These are phyloP conservation scores for Talaromyces stipitatus DNA, from an alignment of 495 filamentous ascomycete genomes.

Conservation along the genomic window DNA sequence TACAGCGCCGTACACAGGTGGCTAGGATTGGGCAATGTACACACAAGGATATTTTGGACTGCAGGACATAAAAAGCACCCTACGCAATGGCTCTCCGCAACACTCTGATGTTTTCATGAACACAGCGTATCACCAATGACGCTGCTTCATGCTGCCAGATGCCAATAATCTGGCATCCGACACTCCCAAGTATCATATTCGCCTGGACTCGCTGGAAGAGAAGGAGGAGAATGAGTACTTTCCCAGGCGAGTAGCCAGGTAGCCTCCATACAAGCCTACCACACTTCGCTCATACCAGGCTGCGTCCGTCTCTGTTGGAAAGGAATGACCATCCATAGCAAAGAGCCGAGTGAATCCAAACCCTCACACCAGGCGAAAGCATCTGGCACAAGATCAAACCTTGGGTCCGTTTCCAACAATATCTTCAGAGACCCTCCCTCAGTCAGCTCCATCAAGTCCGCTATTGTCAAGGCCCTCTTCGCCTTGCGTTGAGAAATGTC, in stretches of 20 bases:
- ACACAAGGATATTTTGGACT: too few relatives aligned
- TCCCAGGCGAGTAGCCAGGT: not conserved
- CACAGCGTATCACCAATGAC: too few relatives aligned
- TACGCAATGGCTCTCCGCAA: too few relatives aligned
- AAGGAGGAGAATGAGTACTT: not conserved
- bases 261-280: too few relatives aligned
- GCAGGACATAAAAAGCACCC: too few relatives aligned
- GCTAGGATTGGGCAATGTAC: too few relatives aligned
- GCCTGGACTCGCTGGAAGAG: too few relatives aligned
- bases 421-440: not conserved
- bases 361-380: constrained; percentile 1
- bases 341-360: constrained; percentile 3
- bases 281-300: constrained; percentile 3
- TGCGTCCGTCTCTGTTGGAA: not conserved
- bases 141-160: too few relatives aligned
- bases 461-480: not conserved
- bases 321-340: constrained; percentile 2
- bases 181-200: too few relatives aligned
- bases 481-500: not conserved
- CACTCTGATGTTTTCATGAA: too few relatives aligned
- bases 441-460: not conserved
- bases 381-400: constrained; percentile 1
- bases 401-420: not conserved
- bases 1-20: too few relatives aligned
- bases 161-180: too few relatives aligned